Conservation (phyloP, 768 basidiomycete species). For the Termitomyces sp. region DNA sequence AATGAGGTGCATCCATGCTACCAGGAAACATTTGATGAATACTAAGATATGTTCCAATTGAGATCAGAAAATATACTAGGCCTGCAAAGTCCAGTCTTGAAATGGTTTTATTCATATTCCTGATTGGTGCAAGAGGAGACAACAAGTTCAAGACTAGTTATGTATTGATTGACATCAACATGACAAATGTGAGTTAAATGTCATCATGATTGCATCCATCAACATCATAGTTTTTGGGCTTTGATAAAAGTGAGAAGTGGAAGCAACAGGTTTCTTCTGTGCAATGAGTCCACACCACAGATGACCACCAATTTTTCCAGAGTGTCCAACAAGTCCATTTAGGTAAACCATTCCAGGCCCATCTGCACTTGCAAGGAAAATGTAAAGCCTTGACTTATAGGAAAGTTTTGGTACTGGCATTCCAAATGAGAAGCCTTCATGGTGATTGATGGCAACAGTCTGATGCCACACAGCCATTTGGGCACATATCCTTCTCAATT, state of each 20-base stretch:
- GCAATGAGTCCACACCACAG: conserved; percentile 12
- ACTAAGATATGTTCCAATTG: no score
- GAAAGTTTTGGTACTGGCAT: background rate
- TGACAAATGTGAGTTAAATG: conserved; percentile 3
- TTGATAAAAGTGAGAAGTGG: background rate
- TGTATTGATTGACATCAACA: background rate
- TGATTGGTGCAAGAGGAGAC: background rate
- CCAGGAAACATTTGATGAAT: no score
- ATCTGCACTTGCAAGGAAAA: conserved; percentile 23
- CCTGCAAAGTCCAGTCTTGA: no score
- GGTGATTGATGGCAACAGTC: background rate
- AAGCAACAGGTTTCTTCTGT: background rate
- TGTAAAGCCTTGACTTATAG: conserved; percentile 5
- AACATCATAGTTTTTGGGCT: conserved; percentile 13
- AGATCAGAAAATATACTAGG: no score
- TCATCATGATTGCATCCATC: no score
- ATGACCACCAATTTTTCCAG: background rate
- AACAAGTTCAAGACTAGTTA: background rate
- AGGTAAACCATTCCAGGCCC: conserved; percentile 20
- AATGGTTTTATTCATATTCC: no score
- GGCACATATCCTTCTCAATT: conserved; percentile 32
- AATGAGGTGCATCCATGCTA: no score
- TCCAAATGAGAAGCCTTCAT: conserved; percentile 1
- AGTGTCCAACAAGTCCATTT: conserved; percentile 24
- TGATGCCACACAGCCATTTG: conserved; percentile 23